Evolutionary conservation across 2,329 filamentous ascomycete species (phyloP).

Genomic region (Geoglossum cookeanum): DNA sequence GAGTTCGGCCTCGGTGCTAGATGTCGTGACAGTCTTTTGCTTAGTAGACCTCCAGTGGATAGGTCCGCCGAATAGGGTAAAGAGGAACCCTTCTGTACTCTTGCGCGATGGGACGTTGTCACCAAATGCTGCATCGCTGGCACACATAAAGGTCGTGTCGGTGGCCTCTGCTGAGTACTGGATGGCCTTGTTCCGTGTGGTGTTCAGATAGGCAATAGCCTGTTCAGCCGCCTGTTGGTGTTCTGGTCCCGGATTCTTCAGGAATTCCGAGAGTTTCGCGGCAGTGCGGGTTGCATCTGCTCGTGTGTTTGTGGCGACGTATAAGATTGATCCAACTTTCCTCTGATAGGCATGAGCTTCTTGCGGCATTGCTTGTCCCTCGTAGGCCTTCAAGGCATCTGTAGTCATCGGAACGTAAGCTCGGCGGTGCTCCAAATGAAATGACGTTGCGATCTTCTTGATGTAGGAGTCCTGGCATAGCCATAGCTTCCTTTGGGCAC

Average conservation of each 20-base stretch:
- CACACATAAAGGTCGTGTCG: neutral
- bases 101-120: neutral
- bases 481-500: constrained; percentile 4
- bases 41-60: neutral
- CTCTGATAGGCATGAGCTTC: constrained; percentile 11
- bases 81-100: neutral
- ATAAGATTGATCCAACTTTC: constrained; percentile 8
- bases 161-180: neutral
- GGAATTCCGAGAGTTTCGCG: neutral
- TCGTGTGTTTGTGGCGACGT: constrained; percentile 2
- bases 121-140: neutral
- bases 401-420: constrained; percentile 5
- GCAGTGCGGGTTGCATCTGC: constrained; percentile 4
- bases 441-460: constrained; percentile 9
- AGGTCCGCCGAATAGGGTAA: neutral
- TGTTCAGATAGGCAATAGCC: constrained; percentile 5
- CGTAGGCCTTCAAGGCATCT: constrained; percentile 18
- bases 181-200: neutral
- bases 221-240: constrained; percentile 4
- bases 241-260: neutral
- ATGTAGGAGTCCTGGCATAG: constrained; percentile 13
- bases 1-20: too few species aligned
- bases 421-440: constrained; percentile 7
- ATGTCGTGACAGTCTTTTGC: too few species aligned
- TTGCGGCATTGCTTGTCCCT: constrained; percentile 12